These are phyloP conservation scores for Verticillium albo-atrum DNA, from an alignment of 2,329 filamentous ascomycete species.

Conservation along the genomic window DNA sequence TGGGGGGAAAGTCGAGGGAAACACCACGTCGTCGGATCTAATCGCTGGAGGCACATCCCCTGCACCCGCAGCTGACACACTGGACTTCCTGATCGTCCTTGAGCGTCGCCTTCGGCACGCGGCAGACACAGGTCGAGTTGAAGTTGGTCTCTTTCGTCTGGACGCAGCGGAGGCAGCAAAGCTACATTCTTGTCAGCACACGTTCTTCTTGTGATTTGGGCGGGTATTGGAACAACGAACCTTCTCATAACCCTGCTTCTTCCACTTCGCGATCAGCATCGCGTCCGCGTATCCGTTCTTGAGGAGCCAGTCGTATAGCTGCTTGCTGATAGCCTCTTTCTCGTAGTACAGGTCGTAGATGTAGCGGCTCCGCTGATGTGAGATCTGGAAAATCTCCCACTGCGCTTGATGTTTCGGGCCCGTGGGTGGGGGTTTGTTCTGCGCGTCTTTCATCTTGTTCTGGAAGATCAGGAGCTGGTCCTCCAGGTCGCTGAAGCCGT, in stretches of 20 bases:
- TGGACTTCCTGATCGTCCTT: slow-evolving; percentile 89
- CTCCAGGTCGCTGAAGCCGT: slow-evolving; percentile 84
- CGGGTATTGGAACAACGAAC: slow-evolving; percentile 37
- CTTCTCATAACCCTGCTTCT: slow-evolving; percentile 99
- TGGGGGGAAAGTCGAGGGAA: neutral
- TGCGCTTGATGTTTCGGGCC: slow-evolving; percentile 81
- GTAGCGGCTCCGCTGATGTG: slow-evolving; percentile 86
- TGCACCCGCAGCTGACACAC: slow-evolving; percentile 92
- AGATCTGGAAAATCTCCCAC: slow-evolving; percentile 98
- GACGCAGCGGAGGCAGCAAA: slow-evolving; percentile 93
- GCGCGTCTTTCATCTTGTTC: slow-evolving; percentile 93
- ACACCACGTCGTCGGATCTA: slow-evolving; percentile 29
- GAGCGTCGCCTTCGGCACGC: slow-evolving; percentile 82
- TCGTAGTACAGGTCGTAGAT: slow-evolving; percentile 98
- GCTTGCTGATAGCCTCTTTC: slow-evolving; percentile 89
- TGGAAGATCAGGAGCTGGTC: slow-evolving; percentile 79
- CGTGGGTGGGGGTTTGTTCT: slow-evolving; percentile 80
- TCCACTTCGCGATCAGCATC: slow-evolving; percentile 98
- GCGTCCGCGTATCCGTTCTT: slow-evolving; percentile 97
- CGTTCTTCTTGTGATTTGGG: slow-evolving; percentile 17
- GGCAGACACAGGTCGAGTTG: slow-evolving; percentile 94
- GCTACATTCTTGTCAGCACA: slow-evolving; percentile 35
- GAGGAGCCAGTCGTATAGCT: slow-evolving; percentile 90
- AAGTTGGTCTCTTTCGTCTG: slow-evolving; percentile 99
- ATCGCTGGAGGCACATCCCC: slow-evolving; percentile 84